These are phyloP conservation scores for Fusarium buharicum DNA, from an alignment of 2,329 filamentous ascomycete genomes.

Conservation along the genomic window DNA sequence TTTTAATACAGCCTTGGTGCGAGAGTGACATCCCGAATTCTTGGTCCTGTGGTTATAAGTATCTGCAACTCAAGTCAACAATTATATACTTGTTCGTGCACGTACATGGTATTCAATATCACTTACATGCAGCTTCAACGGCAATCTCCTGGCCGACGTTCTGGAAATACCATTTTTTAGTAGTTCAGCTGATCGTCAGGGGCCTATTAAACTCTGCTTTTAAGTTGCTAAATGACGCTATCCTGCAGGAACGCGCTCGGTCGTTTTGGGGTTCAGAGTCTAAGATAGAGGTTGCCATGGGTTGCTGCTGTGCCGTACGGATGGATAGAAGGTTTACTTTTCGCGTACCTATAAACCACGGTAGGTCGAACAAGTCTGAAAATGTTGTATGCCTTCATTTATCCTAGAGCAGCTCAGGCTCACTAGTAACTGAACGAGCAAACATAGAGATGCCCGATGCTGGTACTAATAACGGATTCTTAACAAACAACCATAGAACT, in stretches of 20 bases:
- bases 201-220: conserved; percentile 16
- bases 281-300: conserved; percentile 1
- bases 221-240: conserved; percentile 37
- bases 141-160: not conserved
- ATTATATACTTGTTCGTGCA: not conserved
- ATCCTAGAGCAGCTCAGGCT: not conserved
- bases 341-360: too few species aligned
- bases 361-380: too few species aligned
- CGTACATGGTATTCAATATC: not conserved
- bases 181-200: conserved; percentile 8
- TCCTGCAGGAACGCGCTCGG: conserved; percentile 17
- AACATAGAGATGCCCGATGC: not conserved
- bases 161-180: not conserved
- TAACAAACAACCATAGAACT: not conserved
- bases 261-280: not conserved
- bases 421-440: not conserved
- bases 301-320: not conserved
- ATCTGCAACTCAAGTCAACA: not conserved
- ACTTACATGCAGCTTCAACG: not conserved
- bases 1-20: too few species aligned
- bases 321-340: too few species aligned
- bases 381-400: not conserved
- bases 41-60: too few species aligned
- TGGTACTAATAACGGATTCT: not conserved
- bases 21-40: too few species aligned